Evolutionary conservation across 306 rosid genomes (phyloP), one percentile per base, ranked within the genome.

Genomic region (Prunus campanulata): DNA sequence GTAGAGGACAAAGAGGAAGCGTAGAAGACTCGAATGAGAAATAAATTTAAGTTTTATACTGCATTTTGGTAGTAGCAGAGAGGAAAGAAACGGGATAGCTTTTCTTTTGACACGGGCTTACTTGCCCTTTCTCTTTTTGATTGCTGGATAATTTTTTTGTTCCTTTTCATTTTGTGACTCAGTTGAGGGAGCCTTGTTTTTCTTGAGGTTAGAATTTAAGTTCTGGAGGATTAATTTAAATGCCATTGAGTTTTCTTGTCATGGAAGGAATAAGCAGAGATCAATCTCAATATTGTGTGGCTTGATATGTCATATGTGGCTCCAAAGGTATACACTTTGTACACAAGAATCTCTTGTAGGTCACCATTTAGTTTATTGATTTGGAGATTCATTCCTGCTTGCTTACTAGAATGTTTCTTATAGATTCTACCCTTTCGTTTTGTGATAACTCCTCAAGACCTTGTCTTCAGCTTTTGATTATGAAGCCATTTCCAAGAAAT

Each of bases 1-100:
- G 80, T 95, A 15, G 97, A 95, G 70, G 32, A 80, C 0, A 86
- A 83, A 0, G 89, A 86, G 2, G 87, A 94, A 77, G 91, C 83
- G 11, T 88, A 87, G 86, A 19, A 13, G 71, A 59, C 50, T 54
- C 63, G 39, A 15, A 15, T 35, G 42, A 16, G 19, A 30, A 22
- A 8, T 44, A 32, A 14, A 29, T 39, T 70, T 56, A 54, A 14
- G 19, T 75, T 39, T 22, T 5, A 46, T 39, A 52, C 66, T 46
- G 29, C 35, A n/a, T 44, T 29, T 76, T 30, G 44, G 66, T 22
- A 8, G 70, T 47, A 66, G 76, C 78, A 59, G 56, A 62, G 78
- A 25, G 74, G 39, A 56, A 14, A 62, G 77, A 68, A 39, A 11
- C 3, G 42, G 66, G 70, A 61, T 75, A 47, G 49, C 44, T 16